These are phyloP conservation scores for Globisporangium megalacanthum DNA, from an alignment of 352 stramenopile genomes.

Conservation along the genomic window DNA sequence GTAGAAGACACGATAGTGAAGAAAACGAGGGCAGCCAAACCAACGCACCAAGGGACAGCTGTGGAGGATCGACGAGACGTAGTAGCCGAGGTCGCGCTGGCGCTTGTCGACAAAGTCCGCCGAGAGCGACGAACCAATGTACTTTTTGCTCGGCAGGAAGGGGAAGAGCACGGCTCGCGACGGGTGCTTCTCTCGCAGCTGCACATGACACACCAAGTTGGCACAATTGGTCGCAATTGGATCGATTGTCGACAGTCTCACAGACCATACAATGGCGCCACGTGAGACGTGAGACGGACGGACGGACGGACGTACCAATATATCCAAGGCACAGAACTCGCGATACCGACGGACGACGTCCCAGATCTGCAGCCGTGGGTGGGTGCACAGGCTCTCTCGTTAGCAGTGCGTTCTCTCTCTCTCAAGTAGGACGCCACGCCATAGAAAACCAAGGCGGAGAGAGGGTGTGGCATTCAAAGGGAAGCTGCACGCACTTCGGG, in stretches of 20 bases:
- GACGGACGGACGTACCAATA: slow-evolving; percentile 41
- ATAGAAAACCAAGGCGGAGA: background rate
- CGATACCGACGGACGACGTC: slow-evolving; percentile 78
- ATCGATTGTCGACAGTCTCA: too few species aligned
- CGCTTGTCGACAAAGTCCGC: slow-evolving; percentile 85
- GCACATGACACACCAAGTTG: background rate
- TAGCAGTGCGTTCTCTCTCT: background rate
- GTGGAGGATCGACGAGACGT: slow-evolving; percentile 83
- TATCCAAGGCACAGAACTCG: slow-evolving; percentile 83
- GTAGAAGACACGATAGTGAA: too few species aligned
- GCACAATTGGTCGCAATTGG: background rate
- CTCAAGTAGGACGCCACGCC: background rate
- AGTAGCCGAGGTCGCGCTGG: slow-evolving; percentile 82
- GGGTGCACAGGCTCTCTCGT: background rate
- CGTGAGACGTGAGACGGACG: background rate
- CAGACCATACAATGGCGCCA: too few species aligned
- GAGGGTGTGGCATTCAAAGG: background rate
- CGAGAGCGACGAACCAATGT: slow-evolving; percentile 80
- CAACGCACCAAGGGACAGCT: slow-evolving; percentile 58
- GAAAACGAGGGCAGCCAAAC: too few species aligned
- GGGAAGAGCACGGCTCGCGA: slow-evolving; percentile 67
- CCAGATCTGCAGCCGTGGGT: slow-evolving; percentile 46
- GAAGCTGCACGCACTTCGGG: slow-evolving; percentile 26
- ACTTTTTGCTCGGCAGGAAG: slow-evolving; percentile 82
- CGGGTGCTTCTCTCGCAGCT: slow-evolving; percentile 84